A percentile compares a stretch with the other conserved stretches of the same genome.
Conservation (phyloP, 2,329 filamentous ascomycete genomes). For the Mycosphaerella sp. region DNA sequence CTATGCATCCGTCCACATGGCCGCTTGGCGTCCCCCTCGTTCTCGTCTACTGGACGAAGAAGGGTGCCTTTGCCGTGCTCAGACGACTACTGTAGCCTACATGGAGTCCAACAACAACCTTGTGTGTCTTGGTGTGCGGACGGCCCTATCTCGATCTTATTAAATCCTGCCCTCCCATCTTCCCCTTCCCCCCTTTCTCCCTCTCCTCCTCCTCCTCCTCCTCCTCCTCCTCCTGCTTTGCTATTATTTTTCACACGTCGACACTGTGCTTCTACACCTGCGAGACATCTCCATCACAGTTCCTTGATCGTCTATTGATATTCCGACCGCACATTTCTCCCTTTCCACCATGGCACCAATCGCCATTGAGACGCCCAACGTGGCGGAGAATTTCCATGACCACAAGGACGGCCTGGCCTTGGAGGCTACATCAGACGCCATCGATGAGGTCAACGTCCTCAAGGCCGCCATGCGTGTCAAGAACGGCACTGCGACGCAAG, state of each 20-base stretch:
- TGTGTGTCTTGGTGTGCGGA: not conserved
- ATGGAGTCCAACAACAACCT: not conserved
- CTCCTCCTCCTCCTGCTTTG: not conserved
- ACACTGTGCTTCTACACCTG: not conserved
- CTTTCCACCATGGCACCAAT: slow-evolving; percentile 41
- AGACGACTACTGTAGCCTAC: no score
- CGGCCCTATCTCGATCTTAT: slow-evolving; percentile 5
- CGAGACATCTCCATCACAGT: not conserved
- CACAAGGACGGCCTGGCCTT: slow-evolving; percentile 52
- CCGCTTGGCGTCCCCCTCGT: not conserved
- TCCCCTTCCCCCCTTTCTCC: not conserved
- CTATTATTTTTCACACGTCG: not conserved
- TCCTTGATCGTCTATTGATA: not conserved
- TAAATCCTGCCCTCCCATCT: not conserved
- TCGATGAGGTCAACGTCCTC: slow-evolving; percentile 55
- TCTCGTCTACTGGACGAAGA: no score
- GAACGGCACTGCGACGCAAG: slow-evolving; percentile 40
- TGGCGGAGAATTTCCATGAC: slow-evolving; percentile 41
- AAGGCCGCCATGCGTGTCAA: slow-evolving; percentile 50
- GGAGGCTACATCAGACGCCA: slow-evolving; percentile 53
- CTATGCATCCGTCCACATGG: slow-evolving; percentile 18
- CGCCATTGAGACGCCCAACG: slow-evolving; percentile 39
- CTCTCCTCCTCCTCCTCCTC: not conserved
- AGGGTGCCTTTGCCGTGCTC: slow-evolving; percentile 4
- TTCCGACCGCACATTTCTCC: not conserved